Base-by-base conservation (phyloP, 768 basidiomycete species). In the Boletus sp. region DNA sequence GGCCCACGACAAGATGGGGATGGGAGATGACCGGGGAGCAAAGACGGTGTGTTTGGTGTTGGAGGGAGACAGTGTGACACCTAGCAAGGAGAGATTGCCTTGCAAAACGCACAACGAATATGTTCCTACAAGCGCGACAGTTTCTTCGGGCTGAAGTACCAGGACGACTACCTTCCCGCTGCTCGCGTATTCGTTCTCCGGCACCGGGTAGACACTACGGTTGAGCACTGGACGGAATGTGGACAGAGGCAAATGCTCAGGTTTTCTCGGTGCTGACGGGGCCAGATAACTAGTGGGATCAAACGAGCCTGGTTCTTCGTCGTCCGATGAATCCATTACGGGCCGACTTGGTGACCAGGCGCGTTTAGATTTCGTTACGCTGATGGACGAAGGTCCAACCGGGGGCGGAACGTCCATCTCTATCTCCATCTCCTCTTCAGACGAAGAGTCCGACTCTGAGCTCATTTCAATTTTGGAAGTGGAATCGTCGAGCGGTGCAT, bases 11-110 rank as follows among this genome's bases (percentile, higher is more conserved):
- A 81, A 57, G 71, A 77, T 67, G 0, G 92, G 90, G 6, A 94
- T 67, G 0, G 92, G 90, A n/a, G 90, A 83, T 0, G 86, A 90
- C 4, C 83, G 78, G 0, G 94, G 92, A 0, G 92, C 89, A 65
- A 84, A 95, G 29, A 95, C 75, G 12, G 71, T 73, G 61, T 92
- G 77, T 6, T 63, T 55, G 3, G 53, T 65, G 2, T 62, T 45
- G 1, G 82, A 82, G 7, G 83, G 63, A 1, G 56, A 47, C 8
- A 90, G 65, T 1, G 71, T 74, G 11, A 81, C 77, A 3, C 89
- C 90, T n/a, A 78, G 76, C 1, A 93, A 47, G 3, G 76, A 72
- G 50, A 94, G 58, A 15, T 79, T 72, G 1, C 90, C 89, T 49
- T 77, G 82, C 5, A 94, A 66, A 28, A 94, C 79, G 0, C 78